phyloP scores from a whole-genome alignment of 148 eudicot genomes.

The Cornus controversa region DNA sequence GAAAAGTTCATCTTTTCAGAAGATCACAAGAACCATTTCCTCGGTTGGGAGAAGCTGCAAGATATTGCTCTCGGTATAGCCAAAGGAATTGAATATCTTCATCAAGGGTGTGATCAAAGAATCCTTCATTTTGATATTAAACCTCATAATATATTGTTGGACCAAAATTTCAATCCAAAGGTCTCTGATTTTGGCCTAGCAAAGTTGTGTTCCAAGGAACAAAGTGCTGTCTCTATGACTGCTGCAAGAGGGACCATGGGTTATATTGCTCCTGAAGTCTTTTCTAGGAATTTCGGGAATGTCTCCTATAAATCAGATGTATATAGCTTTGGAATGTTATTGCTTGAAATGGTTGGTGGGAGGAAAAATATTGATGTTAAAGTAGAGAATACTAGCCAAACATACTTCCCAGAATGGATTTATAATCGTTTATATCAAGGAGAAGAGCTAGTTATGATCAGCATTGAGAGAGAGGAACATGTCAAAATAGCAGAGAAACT shows the following conservation, averaged over 20 bases:
- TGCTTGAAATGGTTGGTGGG: conserved; percentile 1
- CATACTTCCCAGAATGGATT: too few species aligned
- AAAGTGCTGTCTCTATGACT: not conserved
- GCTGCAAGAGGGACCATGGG: not conserved
- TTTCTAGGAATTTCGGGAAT: not conserved
- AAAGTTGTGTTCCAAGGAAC: conserved; percentile 2
- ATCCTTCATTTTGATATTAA: conserved; percentile 4
- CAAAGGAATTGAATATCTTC: conserved; percentile 1
- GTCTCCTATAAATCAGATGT: not conserved
- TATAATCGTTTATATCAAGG: too few species aligned
- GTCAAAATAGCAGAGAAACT: not conserved
- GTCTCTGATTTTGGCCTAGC: not conserved
- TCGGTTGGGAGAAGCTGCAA: conserved; percentile 8
- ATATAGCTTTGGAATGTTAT: not conserved
- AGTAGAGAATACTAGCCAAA: not conserved
- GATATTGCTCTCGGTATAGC: conserved; percentile 1
- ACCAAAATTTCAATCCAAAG: not conserved
- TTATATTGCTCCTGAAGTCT: not conserved
- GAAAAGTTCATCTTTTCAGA: not conserved
- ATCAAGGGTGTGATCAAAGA: conserved; percentile 2
- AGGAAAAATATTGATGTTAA: not conserved
- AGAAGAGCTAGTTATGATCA: not conserved
- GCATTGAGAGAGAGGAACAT: not conserved
- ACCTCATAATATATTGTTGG: not conserved
- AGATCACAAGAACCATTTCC: not conserved